A percentile compares a stretch with the other conserved stretches of the same genome.
These are phyloP conservation scores for Macrolepiota fuliginosa DNA, from an alignment of 768 basidiomycete genomes.

Conservation along the genomic window DNA sequence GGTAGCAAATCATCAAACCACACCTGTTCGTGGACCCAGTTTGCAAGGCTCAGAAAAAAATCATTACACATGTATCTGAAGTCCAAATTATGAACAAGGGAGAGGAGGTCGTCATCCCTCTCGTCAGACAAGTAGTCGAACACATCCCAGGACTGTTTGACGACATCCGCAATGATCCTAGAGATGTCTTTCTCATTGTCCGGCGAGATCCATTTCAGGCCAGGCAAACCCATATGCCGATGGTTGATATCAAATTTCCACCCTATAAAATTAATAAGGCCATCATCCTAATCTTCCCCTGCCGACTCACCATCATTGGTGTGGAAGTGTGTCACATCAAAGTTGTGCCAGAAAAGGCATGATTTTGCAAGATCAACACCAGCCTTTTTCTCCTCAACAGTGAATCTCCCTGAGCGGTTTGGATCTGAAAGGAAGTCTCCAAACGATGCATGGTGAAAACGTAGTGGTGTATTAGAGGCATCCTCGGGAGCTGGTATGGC, in stretches of 20 bases:
- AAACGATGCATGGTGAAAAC: constrained; percentile 4
- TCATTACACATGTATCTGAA: too few relatives aligned
- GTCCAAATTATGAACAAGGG: too few relatives aligned
- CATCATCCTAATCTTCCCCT: too few relatives aligned
- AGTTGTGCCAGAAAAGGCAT: not conserved
- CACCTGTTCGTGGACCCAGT: too few relatives aligned
- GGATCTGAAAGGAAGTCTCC: not conserved
- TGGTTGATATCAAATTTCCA: not conserved
- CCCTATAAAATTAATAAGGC: not conserved
- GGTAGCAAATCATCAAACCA: too few relatives aligned
- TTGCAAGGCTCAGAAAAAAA: too few relatives aligned
- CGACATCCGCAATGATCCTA: not conserved
- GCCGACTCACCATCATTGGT: not conserved
- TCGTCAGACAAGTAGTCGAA: too few relatives aligned
- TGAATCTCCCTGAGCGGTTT: not conserved
- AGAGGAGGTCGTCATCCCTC: too few relatives aligned
- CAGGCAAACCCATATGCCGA: not conserved
- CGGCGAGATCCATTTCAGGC: not conserved
- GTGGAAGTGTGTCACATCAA: not conserved
- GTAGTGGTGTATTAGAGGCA: not conserved
- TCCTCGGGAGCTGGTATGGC: not conserved
- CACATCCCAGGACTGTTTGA: too few relatives aligned
- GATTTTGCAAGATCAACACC: not conserved
- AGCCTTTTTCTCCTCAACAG: not conserved
- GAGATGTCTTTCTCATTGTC: not conserved